Percentiles rank a stretch among this genome's conserved stretches.
These are phyloP conservation scores for Pseudogymnoascus sp. DNA, from an alignment of 2,329 filamentous ascomycete genomes.

Conservation along the genomic window DNA sequence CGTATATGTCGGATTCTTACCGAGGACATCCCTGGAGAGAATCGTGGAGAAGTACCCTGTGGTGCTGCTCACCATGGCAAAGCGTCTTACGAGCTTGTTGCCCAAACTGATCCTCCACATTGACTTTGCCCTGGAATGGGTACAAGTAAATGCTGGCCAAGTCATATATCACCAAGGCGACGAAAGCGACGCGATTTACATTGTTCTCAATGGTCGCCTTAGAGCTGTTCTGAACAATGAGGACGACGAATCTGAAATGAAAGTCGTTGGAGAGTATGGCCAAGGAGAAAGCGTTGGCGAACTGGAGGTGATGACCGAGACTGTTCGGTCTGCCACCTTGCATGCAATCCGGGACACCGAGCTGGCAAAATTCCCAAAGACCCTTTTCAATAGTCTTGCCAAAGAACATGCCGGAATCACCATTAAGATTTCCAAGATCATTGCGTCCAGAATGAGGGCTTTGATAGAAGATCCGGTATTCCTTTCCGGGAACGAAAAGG, in stretches of 20 bases:
- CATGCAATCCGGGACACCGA: constrained; percentile 97
- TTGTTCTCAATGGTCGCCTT: constrained; percentile 88
- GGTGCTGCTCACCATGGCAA: constrained; percentile 90
- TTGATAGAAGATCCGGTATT: constrained; percentile 74
- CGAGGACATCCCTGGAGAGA: constrained; percentile 74
- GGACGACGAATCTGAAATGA: constrained; percentile 61
- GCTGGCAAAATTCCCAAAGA: constrained; percentile 89
- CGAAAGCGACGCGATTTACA: constrained; percentile 96
- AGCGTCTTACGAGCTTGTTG: constrained; percentile 80
- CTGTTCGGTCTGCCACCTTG: constrained; percentile 77
- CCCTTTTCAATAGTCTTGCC: constrained; percentile 92
- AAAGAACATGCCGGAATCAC: constrained; percentile 97
- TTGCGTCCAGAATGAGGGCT: constrained; percentile 87
- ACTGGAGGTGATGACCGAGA: constrained; percentile 93
- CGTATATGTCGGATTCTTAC: constrained; percentile 93
- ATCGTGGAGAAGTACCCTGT: constrained; percentile 91
- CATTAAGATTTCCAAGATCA: constrained; percentile 98
- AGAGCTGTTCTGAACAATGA: constrained; percentile 75
- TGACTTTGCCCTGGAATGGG: constrained; percentile 96
- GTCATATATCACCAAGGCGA: constrained; percentile 90
- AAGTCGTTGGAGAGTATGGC: constrained; percentile 83
- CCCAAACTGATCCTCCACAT: constrained; percentile 90
- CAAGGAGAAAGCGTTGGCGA: constrained; percentile 98
- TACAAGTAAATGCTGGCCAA: constrained; percentile 91
- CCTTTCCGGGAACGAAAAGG: constrained; percentile 55